Conservation (phyloP, 768 basidiomycete genomes). For the Suillus decipiens region DNA sequence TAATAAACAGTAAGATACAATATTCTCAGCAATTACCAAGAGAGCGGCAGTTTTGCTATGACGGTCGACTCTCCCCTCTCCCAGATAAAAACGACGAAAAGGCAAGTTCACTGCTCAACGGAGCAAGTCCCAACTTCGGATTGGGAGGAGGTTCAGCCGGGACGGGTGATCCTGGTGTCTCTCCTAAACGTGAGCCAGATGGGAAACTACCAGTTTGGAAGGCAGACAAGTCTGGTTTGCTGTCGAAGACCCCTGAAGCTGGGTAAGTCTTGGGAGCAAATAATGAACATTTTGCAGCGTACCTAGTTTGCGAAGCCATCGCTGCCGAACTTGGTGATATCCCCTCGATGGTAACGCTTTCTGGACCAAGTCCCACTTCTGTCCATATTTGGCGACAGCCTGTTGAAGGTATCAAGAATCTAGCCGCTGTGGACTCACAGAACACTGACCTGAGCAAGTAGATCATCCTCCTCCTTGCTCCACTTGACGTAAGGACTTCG, state of each 20-base stretch:
- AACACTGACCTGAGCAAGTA: constrained; percentile 37
- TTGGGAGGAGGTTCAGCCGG: constrained; percentile 33
- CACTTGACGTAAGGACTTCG: constrained; percentile 45
- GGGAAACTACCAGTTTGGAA: constrained; percentile 30
- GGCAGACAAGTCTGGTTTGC: constrained; percentile 35
- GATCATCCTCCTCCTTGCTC: constrained; percentile 44
- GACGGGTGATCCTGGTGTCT: constrained; percentile 8
- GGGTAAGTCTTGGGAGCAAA: background rate
- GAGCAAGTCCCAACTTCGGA: constrained; percentile 39
- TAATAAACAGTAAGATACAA: constrained; percentile 5
- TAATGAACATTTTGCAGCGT: constrained; percentile 10
- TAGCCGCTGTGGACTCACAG: background rate
- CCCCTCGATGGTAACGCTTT: constrained; percentile 41
- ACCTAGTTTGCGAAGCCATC: constrained; percentile 45
- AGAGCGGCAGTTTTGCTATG: background rate
- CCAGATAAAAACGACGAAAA: constrained; percentile 28
- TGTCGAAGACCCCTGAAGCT: constrained; percentile 35
- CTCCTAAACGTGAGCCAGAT: constrained; percentile 16
- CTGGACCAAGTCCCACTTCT: constrained; percentile 43
- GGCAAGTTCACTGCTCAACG: constrained; percentile 37
- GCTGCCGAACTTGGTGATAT: constrained; percentile 45
- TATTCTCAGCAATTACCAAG: background rate
- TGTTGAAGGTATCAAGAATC: constrained; percentile 15
- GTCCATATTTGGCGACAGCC: constrained; percentile 42
- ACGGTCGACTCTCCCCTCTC: constrained; percentile 16